These are phyloP conservation scores for Rhodotorula sp. DNA, from an alignment of 1,284 basidiomycete genomes.

Conservation along the genomic window DNA sequence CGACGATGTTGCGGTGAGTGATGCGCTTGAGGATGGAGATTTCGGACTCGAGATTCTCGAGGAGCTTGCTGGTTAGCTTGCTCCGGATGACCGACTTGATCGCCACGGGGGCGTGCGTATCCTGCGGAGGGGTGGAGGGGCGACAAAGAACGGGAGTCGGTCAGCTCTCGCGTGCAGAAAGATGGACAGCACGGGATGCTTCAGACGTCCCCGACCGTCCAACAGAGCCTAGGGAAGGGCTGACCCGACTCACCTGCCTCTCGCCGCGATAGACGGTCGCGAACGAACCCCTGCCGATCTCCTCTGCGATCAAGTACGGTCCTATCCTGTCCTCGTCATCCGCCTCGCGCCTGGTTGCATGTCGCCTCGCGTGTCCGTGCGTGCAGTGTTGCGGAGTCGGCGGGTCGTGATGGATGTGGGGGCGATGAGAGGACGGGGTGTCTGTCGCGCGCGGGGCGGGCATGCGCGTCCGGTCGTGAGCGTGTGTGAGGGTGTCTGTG, in stretches of 20 bases:
- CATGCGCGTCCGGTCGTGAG: background rate
- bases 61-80: constrained; percentile 84
- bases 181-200: background rate
- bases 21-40: constrained; percentile 94
- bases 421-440: background rate
- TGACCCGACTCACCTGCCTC: constrained; percentile 60
- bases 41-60: constrained; percentile 96
- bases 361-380: background rate
- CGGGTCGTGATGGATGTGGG: background rate
- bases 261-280: constrained; percentile 94
- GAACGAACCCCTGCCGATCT: constrained; percentile 76
- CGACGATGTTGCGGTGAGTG: constrained; percentile 89
- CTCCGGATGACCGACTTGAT: constrained; percentile 92
- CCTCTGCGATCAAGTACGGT: constrained; percentile 55
- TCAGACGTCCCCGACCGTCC: background rate
- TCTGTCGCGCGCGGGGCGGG: background rate
- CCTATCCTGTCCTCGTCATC: constrained; percentile 48
- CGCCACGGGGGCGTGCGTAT: constrained; percentile 64
- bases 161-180: no score
- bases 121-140: background rate
- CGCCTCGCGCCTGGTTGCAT: background rate
- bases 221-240: background rate
- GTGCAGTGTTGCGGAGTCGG: no score
- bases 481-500: background rate
- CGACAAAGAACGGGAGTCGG: background rate